Evolutionary conservation across 352 stramenopile species (phyloP).

Genomic region (Lagenidium giganteum): DNA sequence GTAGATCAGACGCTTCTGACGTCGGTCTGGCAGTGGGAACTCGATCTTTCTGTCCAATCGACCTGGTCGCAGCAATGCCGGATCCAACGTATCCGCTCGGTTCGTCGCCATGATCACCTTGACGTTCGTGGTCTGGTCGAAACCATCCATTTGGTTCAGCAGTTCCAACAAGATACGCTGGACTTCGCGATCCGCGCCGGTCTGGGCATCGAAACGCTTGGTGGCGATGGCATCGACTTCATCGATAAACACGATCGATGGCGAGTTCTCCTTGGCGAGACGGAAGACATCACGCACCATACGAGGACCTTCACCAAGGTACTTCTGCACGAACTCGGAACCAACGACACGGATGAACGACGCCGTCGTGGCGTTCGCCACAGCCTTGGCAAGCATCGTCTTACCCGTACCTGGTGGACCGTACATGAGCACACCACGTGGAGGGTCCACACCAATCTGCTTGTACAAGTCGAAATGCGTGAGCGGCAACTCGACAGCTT

Average conservation of each 20-base stretch:
- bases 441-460: slow-evolving; percentile 99
- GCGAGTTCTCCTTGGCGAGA: slow-evolving; percentile 98
- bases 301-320: slow-evolving; percentile 97
- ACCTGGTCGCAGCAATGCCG: slow-evolving; percentile 96
- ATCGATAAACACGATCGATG: slow-evolving; percentile 99
- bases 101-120: slow-evolving; percentile 99
- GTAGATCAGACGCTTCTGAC: slow-evolving; percentile 99
- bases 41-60: slow-evolving; percentile 99
- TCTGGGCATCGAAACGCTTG: slow-evolving; percentile 99
- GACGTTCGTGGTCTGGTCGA: slow-evolving; percentile 99
- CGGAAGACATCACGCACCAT: slow-evolving; percentile 99
- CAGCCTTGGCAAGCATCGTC: slow-evolving; percentile 99
- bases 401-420: slow-evolving; percentile 95
- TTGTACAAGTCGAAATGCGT: slow-evolving; percentile 99
- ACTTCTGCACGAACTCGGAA: slow-evolving; percentile 99
- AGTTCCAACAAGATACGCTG: slow-evolving; percentile 99
- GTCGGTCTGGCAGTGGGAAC: slow-evolving; percentile 97
- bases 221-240: slow-evolving; percentile 99
- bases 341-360: slow-evolving; percentile 98
- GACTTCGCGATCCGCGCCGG: slow-evolving; percentile 93
- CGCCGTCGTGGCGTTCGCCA: slow-evolving; percentile 98
- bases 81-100: slow-evolving; percentile 98
- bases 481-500: slow-evolving; percentile 99
- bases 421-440: slow-evolving; percentile 97
- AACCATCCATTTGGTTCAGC: slow-evolving; percentile 99